These are phyloP conservation scores for Aphanoascus verrucosus DNA, from an alignment of 2,329 filamentous ascomycete species.

Conservation along the genomic window DNA sequence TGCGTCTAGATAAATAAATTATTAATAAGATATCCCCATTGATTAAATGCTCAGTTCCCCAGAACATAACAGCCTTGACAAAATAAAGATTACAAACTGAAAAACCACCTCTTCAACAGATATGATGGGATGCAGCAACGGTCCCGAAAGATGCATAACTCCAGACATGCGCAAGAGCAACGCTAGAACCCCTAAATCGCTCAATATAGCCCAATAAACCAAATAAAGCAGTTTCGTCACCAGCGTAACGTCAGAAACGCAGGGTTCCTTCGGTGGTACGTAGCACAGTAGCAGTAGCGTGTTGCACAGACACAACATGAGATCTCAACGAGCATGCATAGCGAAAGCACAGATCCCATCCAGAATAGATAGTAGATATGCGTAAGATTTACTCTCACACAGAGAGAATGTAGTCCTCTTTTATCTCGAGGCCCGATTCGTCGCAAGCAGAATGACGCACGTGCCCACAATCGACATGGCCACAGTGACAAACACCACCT, in stretches of 20 bases:
- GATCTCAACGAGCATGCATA: not conserved
- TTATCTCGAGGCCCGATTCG: constrained; percentile 21
- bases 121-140: not conserved
- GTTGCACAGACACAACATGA: not conserved
- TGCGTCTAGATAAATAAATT: not conserved
- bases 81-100: too few relatives aligned
- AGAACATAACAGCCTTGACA: not conserved
- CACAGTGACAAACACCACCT: constrained; percentile 51
- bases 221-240: not conserved
- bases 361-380: not conserved
- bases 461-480: constrained; percentile 36
- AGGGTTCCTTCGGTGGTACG: not conserved
- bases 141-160: constrained; percentile 4
- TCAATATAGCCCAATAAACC: not conserved
- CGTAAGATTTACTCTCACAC: not conserved
- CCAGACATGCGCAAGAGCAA: constrained; percentile 2
- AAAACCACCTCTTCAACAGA: not conserved
- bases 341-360: not conserved
- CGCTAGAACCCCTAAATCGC: not conserved
- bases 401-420: not conserved
- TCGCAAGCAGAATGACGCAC: constrained; percentile 36
- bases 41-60: not conserved
- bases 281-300: constrained; percentile 3
- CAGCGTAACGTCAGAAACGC: not conserved
- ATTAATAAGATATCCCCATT: not conserved